These are phyloP conservation scores for Raffaelea deltoideospora DNA, from an alignment of 2,329 filamentous ascomycete species.

Conservation along the genomic window DNA sequence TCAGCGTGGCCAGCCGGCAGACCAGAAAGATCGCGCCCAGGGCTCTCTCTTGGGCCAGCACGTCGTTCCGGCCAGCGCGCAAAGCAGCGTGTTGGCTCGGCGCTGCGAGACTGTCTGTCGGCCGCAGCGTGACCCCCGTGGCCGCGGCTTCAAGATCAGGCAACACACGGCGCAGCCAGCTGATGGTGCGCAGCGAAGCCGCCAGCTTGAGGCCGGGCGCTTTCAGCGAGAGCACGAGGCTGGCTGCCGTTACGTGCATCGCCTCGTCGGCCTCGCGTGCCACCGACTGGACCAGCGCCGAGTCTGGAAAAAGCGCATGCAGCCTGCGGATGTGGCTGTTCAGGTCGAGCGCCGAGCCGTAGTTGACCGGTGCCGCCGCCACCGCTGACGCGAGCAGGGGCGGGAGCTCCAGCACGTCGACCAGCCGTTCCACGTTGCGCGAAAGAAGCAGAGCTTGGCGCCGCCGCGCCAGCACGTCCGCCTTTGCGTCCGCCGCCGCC, in stretches of 20 bases:
- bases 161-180: constrained; percentile 76
- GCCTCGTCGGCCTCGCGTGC: constrained; percentile 65
- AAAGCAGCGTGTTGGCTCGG: neutral
- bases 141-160: constrained; percentile 51
- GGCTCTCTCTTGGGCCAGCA: constrained; percentile 41
- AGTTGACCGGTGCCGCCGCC: constrained; percentile 50
- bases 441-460: constrained; percentile 69
- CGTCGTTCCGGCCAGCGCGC: no score
- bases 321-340: constrained; percentile 87
- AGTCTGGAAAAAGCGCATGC: constrained; percentile 67
- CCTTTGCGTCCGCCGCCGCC: constrained; percentile 54
- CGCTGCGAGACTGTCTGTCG: neutral
- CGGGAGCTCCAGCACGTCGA: constrained; percentile 83
- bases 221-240: constrained; percentile 65
- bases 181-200: constrained; percentile 76
- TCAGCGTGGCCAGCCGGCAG: constrained; percentile 66
- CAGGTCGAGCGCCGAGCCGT: constrained; percentile 79
- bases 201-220: constrained; percentile 72
- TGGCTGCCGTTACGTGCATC: constrained; percentile 77
- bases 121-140: constrained; percentile 6
- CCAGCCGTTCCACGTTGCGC: constrained; percentile 75
- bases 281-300: constrained; percentile 58
- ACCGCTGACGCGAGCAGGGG: constrained; percentile 71
- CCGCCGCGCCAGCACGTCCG: constrained; percentile 46
- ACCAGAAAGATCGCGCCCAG: constrained; percentile 77